phyloP scores from a whole-genome alignment of 441 rosid species.

The Manihot esculenta region DNA sequence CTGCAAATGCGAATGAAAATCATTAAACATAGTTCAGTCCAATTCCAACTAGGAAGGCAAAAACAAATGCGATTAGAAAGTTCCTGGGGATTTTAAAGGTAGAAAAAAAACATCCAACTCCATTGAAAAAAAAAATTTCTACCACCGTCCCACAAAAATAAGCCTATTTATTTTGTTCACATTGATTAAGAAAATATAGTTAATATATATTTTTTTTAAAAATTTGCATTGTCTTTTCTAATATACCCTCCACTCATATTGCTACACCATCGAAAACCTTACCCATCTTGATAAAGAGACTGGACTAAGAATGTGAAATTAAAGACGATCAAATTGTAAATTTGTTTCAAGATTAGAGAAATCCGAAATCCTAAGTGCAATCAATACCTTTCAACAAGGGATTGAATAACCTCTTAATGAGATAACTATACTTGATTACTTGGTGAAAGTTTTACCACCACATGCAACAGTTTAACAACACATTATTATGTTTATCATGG shows the following conservation, averaged over 20 bases:
- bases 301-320: not conserved
- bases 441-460: not conserved
- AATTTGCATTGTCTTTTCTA: no score
- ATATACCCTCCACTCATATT: no score
- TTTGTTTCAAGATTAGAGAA: not conserved
- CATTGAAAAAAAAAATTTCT: not conserved
- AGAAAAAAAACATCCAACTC: not conserved
- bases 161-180: no score
- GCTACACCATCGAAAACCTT: not conserved
- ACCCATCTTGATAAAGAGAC: not conserved
- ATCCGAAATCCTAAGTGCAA: not conserved
- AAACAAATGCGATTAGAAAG: not conserved
- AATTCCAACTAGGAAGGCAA: not conserved
- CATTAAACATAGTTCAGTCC: not conserved
- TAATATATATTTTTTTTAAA: no score
- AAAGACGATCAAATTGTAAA: not conserved
- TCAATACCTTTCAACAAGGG: not conserved
- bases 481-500: not conserved
- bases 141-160: no score
- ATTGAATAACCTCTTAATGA: not conserved
- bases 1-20: constrained; percentile 41
- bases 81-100: not conserved
- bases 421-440: not conserved
- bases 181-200: no score
- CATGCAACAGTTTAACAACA: no score